Evolutionary conservation across 2,329 filamentous ascomycete species (phyloP).

Genomic region (Neurospora crassa): DNA sequence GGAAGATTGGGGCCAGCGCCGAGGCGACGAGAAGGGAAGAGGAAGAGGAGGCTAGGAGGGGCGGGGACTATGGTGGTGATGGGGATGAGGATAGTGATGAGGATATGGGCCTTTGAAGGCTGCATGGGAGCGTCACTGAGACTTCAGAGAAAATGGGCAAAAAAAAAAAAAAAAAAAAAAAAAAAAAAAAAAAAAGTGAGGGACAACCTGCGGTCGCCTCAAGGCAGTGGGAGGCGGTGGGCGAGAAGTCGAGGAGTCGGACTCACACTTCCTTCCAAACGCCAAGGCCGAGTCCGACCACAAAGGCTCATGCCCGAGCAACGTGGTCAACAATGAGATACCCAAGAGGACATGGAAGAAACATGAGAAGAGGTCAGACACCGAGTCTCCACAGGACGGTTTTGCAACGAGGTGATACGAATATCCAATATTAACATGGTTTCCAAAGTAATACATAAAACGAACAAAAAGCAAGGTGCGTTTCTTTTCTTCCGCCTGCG

Average conservation of each 20-base stretch:
- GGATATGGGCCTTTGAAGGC: constrained; percentile 34
- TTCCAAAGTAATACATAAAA: not conserved
- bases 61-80: constrained; percentile 45
- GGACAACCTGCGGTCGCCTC: not conserved
- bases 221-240: too few relatives aligned
- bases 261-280: not conserved
- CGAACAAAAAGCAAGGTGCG: not conserved
- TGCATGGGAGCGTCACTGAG: not conserved
- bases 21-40: constrained; percentile 71
- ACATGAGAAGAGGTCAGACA: not conserved
- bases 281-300: not conserved
- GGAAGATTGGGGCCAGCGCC: constrained; percentile 71
- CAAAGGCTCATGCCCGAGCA: not conserved
- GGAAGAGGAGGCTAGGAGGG: constrained; percentile 51
- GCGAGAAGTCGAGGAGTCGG: not conserved
- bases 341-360: not conserved
- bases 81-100: constrained; percentile 50
- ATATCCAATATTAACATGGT: not conserved
- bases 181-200: not conserved
- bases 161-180: not conserved
- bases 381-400: not conserved
- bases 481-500: not conserved
- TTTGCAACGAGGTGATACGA: not conserved
- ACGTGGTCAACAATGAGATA: not conserved
- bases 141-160: too few relatives aligned